Conservation (phyloP, 2,329 filamentous ascomycete genomes). For the Ilyonectria robusta region DNA sequence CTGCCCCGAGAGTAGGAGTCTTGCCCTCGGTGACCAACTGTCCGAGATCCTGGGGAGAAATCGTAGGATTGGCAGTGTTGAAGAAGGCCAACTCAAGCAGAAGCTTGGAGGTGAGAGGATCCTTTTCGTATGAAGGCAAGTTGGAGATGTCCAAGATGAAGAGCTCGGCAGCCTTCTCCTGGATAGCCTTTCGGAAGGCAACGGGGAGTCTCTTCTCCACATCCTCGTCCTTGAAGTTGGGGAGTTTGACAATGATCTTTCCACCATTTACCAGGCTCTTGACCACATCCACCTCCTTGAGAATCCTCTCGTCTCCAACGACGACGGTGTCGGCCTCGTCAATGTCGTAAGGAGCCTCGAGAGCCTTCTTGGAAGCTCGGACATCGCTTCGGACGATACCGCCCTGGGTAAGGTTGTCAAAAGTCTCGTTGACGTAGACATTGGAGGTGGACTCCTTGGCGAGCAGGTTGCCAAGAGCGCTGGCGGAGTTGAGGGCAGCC, state of each 20-base stretch:
- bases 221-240: slow-evolving; percentile 88
- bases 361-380: slow-evolving; percentile 83
- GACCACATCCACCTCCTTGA: slow-evolving; percentile 83
- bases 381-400: slow-evolving; percentile 89
- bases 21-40: slow-evolving; percentile 74
- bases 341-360: slow-evolving; percentile 88
- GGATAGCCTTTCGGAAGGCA: slow-evolving; percentile 78
- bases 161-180: slow-evolving; percentile 78
- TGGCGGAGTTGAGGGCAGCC: slow-evolving; percentile 73
- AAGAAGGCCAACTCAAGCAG: slow-evolving; percentile 88
- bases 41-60: slow-evolving; percentile 72
- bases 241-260: slow-evolving; percentile 81
- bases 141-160: slow-evolving; percentile 81
- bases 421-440: slow-evolving; percentile 73
- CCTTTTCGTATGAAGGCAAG: slow-evolving; percentile 77
- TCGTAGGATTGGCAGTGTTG: slow-evolving; percentile 78
- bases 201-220: slow-evolving; percentile 87
- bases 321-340: slow-evolving; percentile 84
- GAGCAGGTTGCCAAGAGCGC: slow-evolving; percentile 69
- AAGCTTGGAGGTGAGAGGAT: slow-evolving; percentile 74
- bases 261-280: slow-evolving; percentile 78
- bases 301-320: slow-evolving; percentile 83
- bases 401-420: slow-evolving; percentile 78
- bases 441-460: slow-evolving; percentile 81
- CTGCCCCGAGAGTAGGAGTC: slow-evolving; percentile 64